A percentile compares a stretch with the other conserved stretches of the same genome.
Conservation (phyloP, 129 eudicot species). For the Chrysanthemum makinoi region DNA sequence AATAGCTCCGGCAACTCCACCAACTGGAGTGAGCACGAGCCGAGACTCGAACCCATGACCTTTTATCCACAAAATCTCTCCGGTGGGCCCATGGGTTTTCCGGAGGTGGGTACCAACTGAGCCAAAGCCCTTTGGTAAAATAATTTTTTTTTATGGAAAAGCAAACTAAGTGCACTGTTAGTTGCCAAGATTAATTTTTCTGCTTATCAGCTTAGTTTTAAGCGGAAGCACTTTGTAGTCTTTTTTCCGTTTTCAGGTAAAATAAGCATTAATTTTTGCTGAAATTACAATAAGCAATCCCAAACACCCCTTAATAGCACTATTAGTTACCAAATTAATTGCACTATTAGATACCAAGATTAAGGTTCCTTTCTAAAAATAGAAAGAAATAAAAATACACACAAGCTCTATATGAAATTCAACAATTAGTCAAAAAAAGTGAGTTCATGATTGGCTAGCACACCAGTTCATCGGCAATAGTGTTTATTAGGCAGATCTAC, state of each 20-base stretch:
- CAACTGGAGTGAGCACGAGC: too few relatives aligned
- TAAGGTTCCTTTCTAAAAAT: background rate
- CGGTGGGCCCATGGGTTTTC: too few relatives aligned
- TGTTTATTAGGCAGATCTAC: conserved; percentile 24
- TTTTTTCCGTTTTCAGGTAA: background rate
- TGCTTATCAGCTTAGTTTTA: too few relatives aligned
- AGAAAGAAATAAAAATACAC: background rate
- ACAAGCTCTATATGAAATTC: conserved; percentile 7
- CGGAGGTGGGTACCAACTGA: too few relatives aligned
- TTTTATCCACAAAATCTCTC: too few relatives aligned
- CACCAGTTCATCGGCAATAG: conserved; percentile 12
- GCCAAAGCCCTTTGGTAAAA: too few relatives aligned
- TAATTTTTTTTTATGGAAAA: too few relatives aligned
- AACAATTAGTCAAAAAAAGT: conserved; percentile 7
- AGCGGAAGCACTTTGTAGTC: background rate
- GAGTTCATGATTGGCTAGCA: conserved; percentile 2
- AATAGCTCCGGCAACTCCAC: too few relatives aligned
- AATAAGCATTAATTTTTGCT: background rate
- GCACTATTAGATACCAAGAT: background rate
- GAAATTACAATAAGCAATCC: too few relatives aligned
- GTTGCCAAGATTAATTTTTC: too few relatives aligned
- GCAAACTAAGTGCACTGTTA: background rate
- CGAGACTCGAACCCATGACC: too few relatives aligned
- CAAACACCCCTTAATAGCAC: too few relatives aligned
- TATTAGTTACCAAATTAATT: background rate